Base-by-base conservation (phyloP, 257 asterid species). In the Echites panduratus region DNA sequence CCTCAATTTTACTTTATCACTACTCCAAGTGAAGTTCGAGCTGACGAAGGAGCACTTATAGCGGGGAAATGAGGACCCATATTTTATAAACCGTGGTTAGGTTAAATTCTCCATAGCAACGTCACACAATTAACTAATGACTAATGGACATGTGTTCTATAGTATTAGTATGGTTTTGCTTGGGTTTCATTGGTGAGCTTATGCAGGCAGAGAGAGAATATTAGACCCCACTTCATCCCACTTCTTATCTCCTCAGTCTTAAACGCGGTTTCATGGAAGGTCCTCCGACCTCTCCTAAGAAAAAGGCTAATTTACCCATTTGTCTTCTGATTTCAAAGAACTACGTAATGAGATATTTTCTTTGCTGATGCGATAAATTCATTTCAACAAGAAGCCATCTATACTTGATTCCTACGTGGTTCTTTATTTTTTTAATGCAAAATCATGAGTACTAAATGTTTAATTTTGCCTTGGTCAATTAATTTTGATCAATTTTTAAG, bases 71-170 rank as follows among this genome's bases (percentile, higher is more conserved):
- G 73, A 75, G 77, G 12, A 75, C 52, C 73, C 82, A 62, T 84
- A 77, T 59, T 58, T 70, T 72, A 40, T 64, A 64, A 32, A 87
- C 85, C 75, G 57, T 61, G 84, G 75, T 84, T 80, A 35, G 40
- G 40, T 24, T 20, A 58, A 57, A 7, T 35, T 40, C 3, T n/a
- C 13, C 73, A 4, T 22, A 53, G 47, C 17, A n/a, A n/a, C n/a
- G n/a, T n/a, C n/a, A 32, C 79, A 69, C 72, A 68, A 78, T 61
- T 14, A 32, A 32, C 2, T 32, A 32, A 32, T 32, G 1, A 32
- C 38, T 32, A 32, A 32, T 32, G 38, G 38, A 32, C 38, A 32
- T 32, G 38, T 32, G 38, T 32, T 1, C n/a, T 1, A 3, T 32
- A 32, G 38, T 32, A 32, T 32, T 32, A 32, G 35, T 22, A 88